Base-by-base conservation (phyloP, 768 basidiomycete species). In the Lentinula lateritia region DNA sequence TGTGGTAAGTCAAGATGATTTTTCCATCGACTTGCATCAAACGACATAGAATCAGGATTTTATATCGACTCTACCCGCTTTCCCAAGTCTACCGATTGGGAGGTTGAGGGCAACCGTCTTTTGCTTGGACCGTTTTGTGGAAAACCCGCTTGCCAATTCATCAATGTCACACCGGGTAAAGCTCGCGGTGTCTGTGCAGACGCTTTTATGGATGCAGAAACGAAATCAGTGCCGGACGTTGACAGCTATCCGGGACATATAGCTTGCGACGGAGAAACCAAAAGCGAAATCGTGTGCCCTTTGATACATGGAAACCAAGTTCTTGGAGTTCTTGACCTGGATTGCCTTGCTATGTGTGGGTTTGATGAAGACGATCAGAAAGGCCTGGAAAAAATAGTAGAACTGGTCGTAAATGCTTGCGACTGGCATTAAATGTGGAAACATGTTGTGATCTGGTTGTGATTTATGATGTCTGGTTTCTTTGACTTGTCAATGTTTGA, bases 281-380 rank as follows among this genome's bases (percentile, higher is more conserved):
- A 88, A 68, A 92, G 91, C 67, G 96, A 98, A 72, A 85, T 98
- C 54, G 95, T 97, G 23, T 76, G 90, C 54, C 95, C 95, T 6
- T 78, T 98, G 16, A 69, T 87, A 50, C 65, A 80, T 42, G 64
- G 63, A 38, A 57, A 72, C 55, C 72, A 72, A 42, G 72, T 76
- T 15, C 61, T 84, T 52, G 86, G 86, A n/a, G 85, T 89, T 18
- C 74, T 97, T 45, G 95, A 98, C 74, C 76, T 98, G 48, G 95
- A 97, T 70, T 95, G 92, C 66, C 83, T 94, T 23, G 83, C 78
- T 2, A 63, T 84, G 15, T 74, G 69, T 5, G 93, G 86, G 2
- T 98, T 96, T 68, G 81, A 87, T 63, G 83, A 86, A 20, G 87
- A 90, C 54, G 95, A 98, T 72, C 76, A 78, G 68, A 71, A 70